Evolutionary conservation across 768 basidiomycete species (phyloP).

Genomic region (Coprinopsis sp.): DNA sequence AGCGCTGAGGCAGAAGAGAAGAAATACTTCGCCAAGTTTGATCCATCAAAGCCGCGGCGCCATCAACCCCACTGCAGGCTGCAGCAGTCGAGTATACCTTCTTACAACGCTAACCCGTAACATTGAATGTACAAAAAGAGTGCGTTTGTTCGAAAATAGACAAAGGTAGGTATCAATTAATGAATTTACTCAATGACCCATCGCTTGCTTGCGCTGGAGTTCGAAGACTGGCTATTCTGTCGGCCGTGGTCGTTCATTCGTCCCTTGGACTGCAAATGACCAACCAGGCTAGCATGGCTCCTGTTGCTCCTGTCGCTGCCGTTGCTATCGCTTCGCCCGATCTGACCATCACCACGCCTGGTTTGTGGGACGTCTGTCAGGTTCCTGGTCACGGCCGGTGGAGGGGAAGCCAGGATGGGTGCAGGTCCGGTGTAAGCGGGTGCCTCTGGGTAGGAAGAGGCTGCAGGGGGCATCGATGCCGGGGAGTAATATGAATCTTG

Average conservation of each 20-base stretch:
- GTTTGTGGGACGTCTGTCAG: conserved; percentile 25
- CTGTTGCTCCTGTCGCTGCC: conserved; percentile 35
- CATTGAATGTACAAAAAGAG: no score
- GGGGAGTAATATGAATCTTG: conserved; percentile 20
- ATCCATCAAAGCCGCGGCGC: no score
- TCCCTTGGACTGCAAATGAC: conserved; percentile 23
- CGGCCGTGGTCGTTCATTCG: conserved; percentile 21
- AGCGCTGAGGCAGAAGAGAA: no score
- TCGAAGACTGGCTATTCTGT: conserved; percentile 29
- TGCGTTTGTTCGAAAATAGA: conserved; percentile 4
- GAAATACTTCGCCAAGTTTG: no score
- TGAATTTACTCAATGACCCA: conserved; percentile 53
- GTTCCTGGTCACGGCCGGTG: conserved; percentile 32
- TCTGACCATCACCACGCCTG: no score
- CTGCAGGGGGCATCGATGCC: conserved; percentile 7
- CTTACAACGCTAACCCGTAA: no score
- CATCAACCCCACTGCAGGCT: no score
- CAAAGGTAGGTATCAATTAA: conserved; percentile 9
- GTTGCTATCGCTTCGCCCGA: conserved; percentile 20
- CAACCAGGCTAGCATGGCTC: conserved; percentile 34
- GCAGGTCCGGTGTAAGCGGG: conserved; percentile 28
- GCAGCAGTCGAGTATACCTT: no score
- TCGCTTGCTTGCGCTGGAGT: conserved; percentile 29
- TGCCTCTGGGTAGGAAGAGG: conserved; percentile 29
- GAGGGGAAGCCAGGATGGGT: conserved; percentile 27